These are phyloP conservation scores for Vararia minispora DNA, from an alignment of 768 basidiomycete species.

Conservation along the genomic window DNA sequence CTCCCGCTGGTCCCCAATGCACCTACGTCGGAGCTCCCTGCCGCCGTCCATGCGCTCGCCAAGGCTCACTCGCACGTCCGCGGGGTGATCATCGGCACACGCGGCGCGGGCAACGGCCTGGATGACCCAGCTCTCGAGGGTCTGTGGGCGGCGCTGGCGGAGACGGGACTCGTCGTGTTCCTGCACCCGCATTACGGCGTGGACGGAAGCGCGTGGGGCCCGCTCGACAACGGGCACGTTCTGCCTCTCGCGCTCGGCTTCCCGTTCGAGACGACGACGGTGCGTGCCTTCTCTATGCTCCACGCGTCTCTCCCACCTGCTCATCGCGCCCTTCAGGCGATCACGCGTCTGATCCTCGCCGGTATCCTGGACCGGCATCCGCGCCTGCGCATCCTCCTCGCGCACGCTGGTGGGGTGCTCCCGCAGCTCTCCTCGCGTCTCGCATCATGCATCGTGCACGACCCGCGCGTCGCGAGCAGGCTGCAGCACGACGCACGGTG, in stretches of 20 bases:
- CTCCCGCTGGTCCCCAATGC: slow-evolving; percentile 71
- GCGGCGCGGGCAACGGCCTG: slow-evolving; percentile 65
- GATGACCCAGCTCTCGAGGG: slow-evolving; percentile 73
- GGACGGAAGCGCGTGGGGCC: slow-evolving; percentile 62
- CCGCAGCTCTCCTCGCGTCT: slow-evolving; percentile 77
- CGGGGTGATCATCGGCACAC: slow-evolving; percentile 75
- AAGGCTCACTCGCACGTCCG: slow-evolving; percentile 49
- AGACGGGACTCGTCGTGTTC: slow-evolving; percentile 64
- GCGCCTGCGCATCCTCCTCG: slow-evolving; percentile 62
- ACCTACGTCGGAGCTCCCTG: slow-evolving; percentile 41
- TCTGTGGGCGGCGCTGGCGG: slow-evolving; percentile 70
- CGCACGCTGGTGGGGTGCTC: slow-evolving; percentile 81
- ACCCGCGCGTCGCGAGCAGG: slow-evolving; percentile 65
- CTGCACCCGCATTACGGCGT: slow-evolving; percentile 84
- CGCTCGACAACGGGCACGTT: slow-evolving; percentile 75
- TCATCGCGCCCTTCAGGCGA: slow-evolving; percentile 35
- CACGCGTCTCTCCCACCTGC: background rate
- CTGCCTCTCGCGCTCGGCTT: slow-evolving; percentile 81
- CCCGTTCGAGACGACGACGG: slow-evolving; percentile 84
- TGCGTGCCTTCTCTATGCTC: slow-evolving; percentile 27
- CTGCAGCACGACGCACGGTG: slow-evolving; percentile 75
- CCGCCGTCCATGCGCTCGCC: slow-evolving; percentile 56
- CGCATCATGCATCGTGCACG: slow-evolving; percentile 77
- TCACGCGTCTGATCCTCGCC: slow-evolving; percentile 69
- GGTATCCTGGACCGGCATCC: slow-evolving; percentile 78